A percentile compares a stretch with the other conserved stretches of the same genome.
These are phyloP conservation scores for Breviolum minutum DNA, from an alignment of 73 alveolate species.

Conservation along the genomic window DNA sequence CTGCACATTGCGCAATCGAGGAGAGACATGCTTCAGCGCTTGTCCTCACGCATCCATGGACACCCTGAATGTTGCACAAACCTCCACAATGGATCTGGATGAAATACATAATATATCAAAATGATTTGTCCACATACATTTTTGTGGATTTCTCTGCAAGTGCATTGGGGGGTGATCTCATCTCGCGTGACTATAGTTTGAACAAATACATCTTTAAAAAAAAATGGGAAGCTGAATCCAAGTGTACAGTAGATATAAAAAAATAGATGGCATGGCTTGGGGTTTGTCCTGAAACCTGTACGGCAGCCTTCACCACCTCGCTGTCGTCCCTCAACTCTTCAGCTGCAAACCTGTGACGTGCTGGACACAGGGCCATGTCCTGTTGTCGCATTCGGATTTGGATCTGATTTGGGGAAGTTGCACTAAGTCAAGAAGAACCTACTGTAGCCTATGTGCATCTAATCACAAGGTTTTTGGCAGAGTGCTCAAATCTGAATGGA, in stretches of 20 bases:
- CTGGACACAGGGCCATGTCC: too few species aligned
- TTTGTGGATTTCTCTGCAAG: not conserved
- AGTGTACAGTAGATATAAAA: not conserved
- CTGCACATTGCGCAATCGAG: conserved; percentile 54
- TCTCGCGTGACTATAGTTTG: not conserved
- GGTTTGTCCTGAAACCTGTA: conserved; percentile 64
- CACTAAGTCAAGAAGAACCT: too few species aligned
- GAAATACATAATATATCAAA: not conserved
- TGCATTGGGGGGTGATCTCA: too few species aligned
- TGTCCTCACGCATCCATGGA: conserved; percentile 29
- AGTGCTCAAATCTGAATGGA: too few species aligned
- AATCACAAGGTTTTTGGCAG: too few species aligned
- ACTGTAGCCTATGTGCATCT: too few species aligned
- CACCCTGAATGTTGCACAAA: not conserved
- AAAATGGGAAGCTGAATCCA: too few species aligned
- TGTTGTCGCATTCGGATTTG: too few species aligned
- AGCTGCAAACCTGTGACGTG: conserved; percentile 44
- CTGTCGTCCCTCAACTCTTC: conserved; percentile 34
- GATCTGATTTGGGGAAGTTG: too few species aligned
- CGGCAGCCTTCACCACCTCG: conserved; percentile 68
- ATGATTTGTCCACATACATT: not conserved
- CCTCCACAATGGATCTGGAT: not conserved
- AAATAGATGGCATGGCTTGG: not conserved
- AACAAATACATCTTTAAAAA: not conserved
- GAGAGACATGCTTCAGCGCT: conserved; percentile 79